Conservation (phyloP, 305 asterid genomes). For the Fraxinus latifolia region DNA sequence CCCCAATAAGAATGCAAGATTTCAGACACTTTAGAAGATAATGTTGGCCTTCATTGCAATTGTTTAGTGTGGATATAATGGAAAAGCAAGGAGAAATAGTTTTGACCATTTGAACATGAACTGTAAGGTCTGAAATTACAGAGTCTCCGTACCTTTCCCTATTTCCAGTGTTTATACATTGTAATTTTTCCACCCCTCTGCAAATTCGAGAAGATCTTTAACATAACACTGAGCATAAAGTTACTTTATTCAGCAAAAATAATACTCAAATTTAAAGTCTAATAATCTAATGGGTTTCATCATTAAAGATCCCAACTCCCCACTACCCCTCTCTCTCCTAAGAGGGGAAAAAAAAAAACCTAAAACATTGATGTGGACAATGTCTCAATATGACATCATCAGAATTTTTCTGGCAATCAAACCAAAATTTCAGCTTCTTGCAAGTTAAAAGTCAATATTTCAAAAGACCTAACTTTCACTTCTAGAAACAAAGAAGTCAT, state of each 20-base stretch:
- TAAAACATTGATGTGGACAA: neutral
- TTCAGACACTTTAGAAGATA: neutral
- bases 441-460: neutral
- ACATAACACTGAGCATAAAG: neutral
- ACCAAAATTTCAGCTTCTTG: neutral
- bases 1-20: neutral
- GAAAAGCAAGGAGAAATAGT: neutral
- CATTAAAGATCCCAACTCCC: neutral
- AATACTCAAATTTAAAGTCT: neutral
- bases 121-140: neutral
- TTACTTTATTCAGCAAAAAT: neutral
- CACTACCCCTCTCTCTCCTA: neutral
- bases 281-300: neutral
- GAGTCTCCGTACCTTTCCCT: neutral
- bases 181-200: neutral
- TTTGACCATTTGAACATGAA: neutral
- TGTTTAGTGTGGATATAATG: neutral
- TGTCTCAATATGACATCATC: neutral
- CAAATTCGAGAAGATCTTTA: neutral
- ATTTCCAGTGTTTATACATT: neutral
- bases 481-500: neutral
- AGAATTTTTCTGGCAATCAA: neutral
- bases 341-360: neutral
- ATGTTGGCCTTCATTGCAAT: neutral
- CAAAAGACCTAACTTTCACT: neutral